These are phyloP conservation scores for Talaromyces amestolkiae DNA, from an alignment of 2,329 filamentous ascomycete genomes.

Conservation along the genomic window DNA sequence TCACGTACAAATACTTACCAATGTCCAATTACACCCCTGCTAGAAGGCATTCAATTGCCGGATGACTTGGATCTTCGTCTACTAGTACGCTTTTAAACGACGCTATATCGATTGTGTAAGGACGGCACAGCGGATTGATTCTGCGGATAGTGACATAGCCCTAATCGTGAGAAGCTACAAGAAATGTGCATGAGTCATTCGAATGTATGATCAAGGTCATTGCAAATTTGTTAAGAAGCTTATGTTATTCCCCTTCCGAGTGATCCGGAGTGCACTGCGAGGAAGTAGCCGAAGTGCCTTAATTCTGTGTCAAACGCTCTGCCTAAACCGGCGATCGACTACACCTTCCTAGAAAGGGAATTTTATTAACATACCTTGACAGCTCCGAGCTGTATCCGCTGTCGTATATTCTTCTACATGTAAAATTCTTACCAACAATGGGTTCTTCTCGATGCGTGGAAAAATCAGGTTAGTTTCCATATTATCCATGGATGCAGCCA, in stretches of 20 bases:
- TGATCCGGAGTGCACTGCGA: not conserved
- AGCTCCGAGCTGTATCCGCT: not conserved
- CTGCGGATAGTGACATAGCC: not conserved
- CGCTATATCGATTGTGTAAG: not conserved
- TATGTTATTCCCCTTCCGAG: not conserved
- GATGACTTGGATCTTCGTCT: not conserved
- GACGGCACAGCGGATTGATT: not conserved
- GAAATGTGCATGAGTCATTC: not conserved
- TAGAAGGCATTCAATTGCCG: not conserved
- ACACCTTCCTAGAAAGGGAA: not conserved
- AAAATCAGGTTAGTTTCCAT: not conserved
- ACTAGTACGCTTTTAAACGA: not conserved
- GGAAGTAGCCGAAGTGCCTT: too few relatives aligned
- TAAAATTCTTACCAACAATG: not conserved
- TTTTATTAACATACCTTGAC: not conserved
- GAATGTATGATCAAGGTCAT: not conserved
- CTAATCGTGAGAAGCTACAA: not conserved
- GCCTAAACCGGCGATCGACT: not conserved
- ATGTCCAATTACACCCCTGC: not conserved
- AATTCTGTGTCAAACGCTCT: not conserved
- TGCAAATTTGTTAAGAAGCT: not conserved
- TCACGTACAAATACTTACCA: not conserved
- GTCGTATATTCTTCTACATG: not conserved
- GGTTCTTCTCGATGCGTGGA: not conserved
- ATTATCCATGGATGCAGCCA: not conserved